Evolutionary conservation across 2,329 filamentous ascomycete genomes (phyloP), one percentile per base, ranked within the genome.

Genomic region (Neodidymelliopsis sp.): DNA sequence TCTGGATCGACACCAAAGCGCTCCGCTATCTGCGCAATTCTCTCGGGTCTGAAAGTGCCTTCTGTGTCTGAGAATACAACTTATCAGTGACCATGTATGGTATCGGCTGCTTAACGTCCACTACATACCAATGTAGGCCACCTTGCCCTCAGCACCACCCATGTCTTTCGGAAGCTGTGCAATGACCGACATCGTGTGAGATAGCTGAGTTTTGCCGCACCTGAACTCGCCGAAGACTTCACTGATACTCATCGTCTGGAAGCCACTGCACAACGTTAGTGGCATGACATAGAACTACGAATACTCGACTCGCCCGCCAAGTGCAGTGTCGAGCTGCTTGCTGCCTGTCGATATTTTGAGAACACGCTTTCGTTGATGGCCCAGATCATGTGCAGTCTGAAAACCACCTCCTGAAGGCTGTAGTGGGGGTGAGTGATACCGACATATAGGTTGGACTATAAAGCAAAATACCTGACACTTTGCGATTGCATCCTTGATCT

Each of bases 131-230:
- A 89, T 86, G 60, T 87, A 87, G 15, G 84, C 85, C 38, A 87
- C 85, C 62, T 87, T 88, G 28, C 86, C 86, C 64, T 85, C 83
- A 23, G 83, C 85, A 18, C 86, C 85, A 10, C 85, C 85, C 74
- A 85, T 80, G 13, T 85, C 82, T 63, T 77, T 80, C 12, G 80
- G 80, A 29, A 82, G 70, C 62, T 82, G 83, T 23, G 84, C 82
- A 42, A 86, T 79, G 25, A 88, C 85, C 30, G 84, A 83, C 78
- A 88, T 83, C 4, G 86, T 89, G 65, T 88, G 86, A 4, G 82
- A 84, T 20, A 89, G 75, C 66, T 89, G 86, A 13, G 85, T 88
- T 73, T 89, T 89, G 50, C 86, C 85, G 65, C 85, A 88, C 56
- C 82, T 78, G 58, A 81, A 85, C 60, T 85, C 82, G 53, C 82